Percentiles rank a stretch among this genome's conserved stretches.
These are phyloP conservation scores for Bretschneidera sinensis DNA, from an alignment of 345 rosid species.

Conservation along the genomic window DNA sequence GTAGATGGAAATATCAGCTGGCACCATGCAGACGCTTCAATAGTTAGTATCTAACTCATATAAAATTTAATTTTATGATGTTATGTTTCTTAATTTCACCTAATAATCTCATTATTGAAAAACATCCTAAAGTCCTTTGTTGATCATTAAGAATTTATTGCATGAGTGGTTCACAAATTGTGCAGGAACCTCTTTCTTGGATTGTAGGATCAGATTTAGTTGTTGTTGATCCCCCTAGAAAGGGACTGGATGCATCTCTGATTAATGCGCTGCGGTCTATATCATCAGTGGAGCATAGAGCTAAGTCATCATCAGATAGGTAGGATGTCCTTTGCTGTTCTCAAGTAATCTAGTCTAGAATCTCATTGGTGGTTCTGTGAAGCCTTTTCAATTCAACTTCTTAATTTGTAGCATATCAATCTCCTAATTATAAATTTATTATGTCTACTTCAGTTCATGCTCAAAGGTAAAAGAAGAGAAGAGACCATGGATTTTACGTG, in stretches of 20 bases:
- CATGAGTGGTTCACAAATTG: slow-evolving; percentile 11
- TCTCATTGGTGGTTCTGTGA: background rate
- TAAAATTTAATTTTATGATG: background rate
- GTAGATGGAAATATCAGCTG: slow-evolving; percentile 74
- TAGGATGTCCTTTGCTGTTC: slow-evolving; percentile 19
- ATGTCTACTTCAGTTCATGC: slow-evolving; percentile 39
- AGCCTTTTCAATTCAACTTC: background rate
- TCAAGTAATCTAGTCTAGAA: background rate
- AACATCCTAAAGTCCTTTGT: background rate
- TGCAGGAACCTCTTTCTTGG: slow-evolving; percentile 89
- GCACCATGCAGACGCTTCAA: slow-evolving; percentile 87
- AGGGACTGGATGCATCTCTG: slow-evolving; percentile 77
- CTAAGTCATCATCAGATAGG: slow-evolving; percentile 47
- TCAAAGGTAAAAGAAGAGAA: slow-evolving; percentile 66
- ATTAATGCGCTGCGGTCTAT: slow-evolving; percentile 54
- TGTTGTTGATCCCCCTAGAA: slow-evolving; percentile 93
- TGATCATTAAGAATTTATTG: background rate
- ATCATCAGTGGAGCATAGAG: slow-evolving; percentile 41
- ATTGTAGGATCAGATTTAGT: slow-evolving; percentile 83
- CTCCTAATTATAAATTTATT: background rate
- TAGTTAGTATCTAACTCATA: slow-evolving; percentile 38
- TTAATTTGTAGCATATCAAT: slow-evolving; percentile 1
- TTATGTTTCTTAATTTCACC: background rate
- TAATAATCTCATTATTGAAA: background rate
- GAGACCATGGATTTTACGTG: slow-evolving; percentile 94